Evolutionary conservation across 2,329 filamentous ascomycete genomes (phyloP).

Genomic region (Alternaria rosae): DNA sequence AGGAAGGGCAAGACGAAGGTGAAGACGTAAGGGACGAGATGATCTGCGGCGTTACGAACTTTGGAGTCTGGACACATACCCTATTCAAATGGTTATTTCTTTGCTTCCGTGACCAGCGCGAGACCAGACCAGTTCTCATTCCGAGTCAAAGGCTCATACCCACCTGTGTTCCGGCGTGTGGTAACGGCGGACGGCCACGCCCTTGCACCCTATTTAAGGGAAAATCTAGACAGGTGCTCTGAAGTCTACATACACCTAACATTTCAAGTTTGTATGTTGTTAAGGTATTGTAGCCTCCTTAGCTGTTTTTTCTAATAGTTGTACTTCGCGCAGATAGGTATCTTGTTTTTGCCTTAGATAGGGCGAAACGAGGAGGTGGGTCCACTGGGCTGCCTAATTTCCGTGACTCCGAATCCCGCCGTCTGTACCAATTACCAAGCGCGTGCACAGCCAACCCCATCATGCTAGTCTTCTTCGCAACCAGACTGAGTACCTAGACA

Average conservation of each 20-base stretch:
- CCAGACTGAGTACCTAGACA: not conserved
- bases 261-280: too few species aligned
- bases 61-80: not conserved
- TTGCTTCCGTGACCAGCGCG: not conserved
- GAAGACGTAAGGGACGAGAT: not conserved
- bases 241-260: too few species aligned
- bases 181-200: not conserved
- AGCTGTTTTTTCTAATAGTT: too few species aligned
- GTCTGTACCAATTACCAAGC: too few species aligned
- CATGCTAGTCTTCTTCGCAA: not conserved
- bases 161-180: not conserved
- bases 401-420: not conserved
- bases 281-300: too few species aligned
- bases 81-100: not conserved
- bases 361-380: not conserved
- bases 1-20: constrained; percentile 3
- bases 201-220: too few species aligned
- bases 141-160: not conserved
- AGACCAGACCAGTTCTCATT: not conserved
- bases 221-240: too few species aligned
- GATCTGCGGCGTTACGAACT: not conserved
- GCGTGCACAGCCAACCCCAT: not conserved
- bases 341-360: too few species aligned
- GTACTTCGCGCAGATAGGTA: too few species aligned
- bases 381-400: not conserved